A percentile compares a stretch with the other conserved stretches of the same genome.
Conservation (phyloP, 2,329 filamentous ascomycete genomes). For the Aspergillus persii region DNA sequence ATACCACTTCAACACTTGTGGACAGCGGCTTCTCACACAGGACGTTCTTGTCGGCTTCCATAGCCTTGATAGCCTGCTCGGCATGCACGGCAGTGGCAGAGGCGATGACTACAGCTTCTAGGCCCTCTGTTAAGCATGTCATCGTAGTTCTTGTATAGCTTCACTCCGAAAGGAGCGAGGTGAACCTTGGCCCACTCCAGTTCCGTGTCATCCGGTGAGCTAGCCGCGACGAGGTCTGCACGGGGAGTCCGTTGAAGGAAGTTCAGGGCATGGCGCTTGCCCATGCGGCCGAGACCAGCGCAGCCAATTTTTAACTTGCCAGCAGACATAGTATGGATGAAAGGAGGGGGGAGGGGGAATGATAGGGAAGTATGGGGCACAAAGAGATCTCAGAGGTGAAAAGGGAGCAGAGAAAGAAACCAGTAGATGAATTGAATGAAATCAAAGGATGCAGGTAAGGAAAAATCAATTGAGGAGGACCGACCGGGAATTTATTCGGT, state of each 20-base stretch:
- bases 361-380: neutral
- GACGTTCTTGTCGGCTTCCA: constrained; percentile 54
- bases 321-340: constrained; percentile 20
- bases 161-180: constrained; percentile 53
- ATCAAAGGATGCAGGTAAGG: neutral
- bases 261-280: constrained; percentile 50
- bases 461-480: neutral
- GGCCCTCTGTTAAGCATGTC: constrained; percentile 56
- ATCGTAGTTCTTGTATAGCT: constrained; percentile 54
- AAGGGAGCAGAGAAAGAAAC: neutral
- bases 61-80: constrained; percentile 57
- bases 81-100: constrained; percentile 57
- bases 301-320: constrained; percentile 46
- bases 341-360: neutral
- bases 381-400: neutral
- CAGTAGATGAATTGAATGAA: neutral
- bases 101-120: constrained; percentile 57
- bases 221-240: constrained; percentile 51
- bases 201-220: constrained; percentile 47
- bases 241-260: constrained; percentile 49
- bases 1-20: constrained; percentile 59
- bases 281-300: constrained; percentile 53
- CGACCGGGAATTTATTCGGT: constrained; percentile 3
- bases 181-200: constrained; percentile 51
- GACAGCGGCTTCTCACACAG: constrained; percentile 56